Evolutionary conservation across 192 early-diverging fungal genomes (phyloP), one percentile per base, ranked within the genome.

Genomic region (Rhizophlyctis rosea): DNA sequence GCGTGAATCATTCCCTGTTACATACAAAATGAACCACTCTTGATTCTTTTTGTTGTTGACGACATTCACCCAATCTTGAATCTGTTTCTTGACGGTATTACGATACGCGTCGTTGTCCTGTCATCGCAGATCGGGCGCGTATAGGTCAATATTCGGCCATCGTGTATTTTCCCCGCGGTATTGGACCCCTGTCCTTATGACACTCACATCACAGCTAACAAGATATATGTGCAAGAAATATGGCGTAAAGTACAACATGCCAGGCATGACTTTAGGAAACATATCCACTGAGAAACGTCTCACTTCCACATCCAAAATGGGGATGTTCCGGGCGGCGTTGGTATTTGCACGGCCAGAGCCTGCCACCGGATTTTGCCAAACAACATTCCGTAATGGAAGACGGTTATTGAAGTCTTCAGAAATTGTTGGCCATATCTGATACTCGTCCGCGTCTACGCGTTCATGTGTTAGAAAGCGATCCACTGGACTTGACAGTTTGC

Each of bases 91-190:
- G 23, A 88, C 78, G 23, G 68, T 75, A 23, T 62, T 74, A 54
- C 84, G 86, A 75, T 95, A 95, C 0, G 75, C 52, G 33, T 95
- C 93, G 21, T 77, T 77, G 65, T 94, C 91, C 88, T 94, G 62
- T 29, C 7, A 47, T 27, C 14, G n/a, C n/a, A n/a, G n/a, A n/a
- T n/a, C n/a, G n/a, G n/a, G n/a, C n/a, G n/a, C n/a, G n/a, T n/a
- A n/a, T n/a, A n/a, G n/a, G n/a, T n/a, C n/a, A n/a, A n/a, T n/a
- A n/a, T n/a, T n/a, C n/a, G n/a, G n/a, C n/a, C n/a, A n/a, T n/a
- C n/a, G n/a, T n/a, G n/a, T n/a, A n/a, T n/a, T n/a, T n/a, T n/a
- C n/a, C n/a, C n/a, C n/a, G n/a, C n/a, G n/a, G n/a, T n/a, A n/a
- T n/a, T n/a, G n/a, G n/a, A 21, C 25, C 4, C 59, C 27, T 30